Conservation (phyloP, 352 stramenopile species). For the Pythium volutum region DNA sequence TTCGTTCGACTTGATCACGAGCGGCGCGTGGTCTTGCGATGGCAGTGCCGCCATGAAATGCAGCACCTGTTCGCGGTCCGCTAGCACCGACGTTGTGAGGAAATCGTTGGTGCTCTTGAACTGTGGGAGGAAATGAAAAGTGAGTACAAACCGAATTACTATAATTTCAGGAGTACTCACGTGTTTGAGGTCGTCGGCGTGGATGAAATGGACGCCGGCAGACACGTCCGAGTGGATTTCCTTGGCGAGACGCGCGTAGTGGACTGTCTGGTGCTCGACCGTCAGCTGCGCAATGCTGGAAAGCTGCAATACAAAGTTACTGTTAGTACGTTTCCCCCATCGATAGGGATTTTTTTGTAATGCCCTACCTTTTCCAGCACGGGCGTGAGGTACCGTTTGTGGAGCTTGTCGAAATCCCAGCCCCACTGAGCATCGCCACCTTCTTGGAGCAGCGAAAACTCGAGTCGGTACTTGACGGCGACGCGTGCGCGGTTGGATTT, state of each 20-base stretch:
- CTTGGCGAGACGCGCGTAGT: constrained; percentile 66
- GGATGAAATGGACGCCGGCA: constrained; percentile 38
- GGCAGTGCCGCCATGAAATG: constrained; percentile 78
- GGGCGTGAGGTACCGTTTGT: constrained; percentile 37
- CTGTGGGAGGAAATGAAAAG: not conserved
- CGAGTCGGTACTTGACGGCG: constrained; percentile 58
- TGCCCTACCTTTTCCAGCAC: constrained; percentile 47
- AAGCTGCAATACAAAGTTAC: constrained; percentile 14
- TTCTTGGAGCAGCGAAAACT: constrained; percentile 71
- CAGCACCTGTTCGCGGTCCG: constrained; percentile 69
- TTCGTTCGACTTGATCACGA: constrained; percentile 42
- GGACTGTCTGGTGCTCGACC: constrained; percentile 61
- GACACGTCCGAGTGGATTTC: constrained; percentile 37
- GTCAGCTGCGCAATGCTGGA: constrained; percentile 60
- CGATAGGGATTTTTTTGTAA: not conserved
- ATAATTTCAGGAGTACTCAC: constrained; percentile 25
- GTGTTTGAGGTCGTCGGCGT: constrained; percentile 63
- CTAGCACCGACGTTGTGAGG: constrained; percentile 55
- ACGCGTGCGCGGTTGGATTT: constrained; percentile 35
- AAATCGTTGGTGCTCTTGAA: constrained; percentile 74
- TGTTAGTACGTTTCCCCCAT: not conserved
- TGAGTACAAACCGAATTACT: not conserved
- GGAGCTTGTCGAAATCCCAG: constrained; percentile 40
- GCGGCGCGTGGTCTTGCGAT: constrained; percentile 37
- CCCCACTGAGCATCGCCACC: constrained; percentile 36